Conservation (phyloP, 495 filamentous ascomycete genomes). For the Friedmanniomyces simplex region DNA sequence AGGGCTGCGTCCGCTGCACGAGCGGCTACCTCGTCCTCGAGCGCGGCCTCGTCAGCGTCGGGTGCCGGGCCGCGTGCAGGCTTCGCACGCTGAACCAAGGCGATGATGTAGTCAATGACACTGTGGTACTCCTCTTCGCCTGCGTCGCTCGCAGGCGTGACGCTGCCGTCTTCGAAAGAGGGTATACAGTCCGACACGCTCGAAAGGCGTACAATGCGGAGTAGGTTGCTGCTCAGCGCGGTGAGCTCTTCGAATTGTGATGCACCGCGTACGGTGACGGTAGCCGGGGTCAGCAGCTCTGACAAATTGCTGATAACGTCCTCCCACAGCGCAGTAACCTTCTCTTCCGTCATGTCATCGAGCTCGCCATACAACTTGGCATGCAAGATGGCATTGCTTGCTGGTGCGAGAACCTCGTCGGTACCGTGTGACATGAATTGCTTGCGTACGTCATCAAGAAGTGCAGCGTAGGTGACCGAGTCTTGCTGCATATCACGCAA, state of each 20-base stretch:
- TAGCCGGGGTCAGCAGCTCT: conserved; percentile 53
- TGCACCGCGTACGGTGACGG: conserved; percentile 51
- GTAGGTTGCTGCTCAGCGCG: conserved; percentile 67
- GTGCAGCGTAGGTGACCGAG: conserved; percentile 62
- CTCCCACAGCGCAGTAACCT: conserved; percentile 76
- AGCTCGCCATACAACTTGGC: conserved; percentile 78
- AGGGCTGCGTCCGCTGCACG: conserved; percentile 61
- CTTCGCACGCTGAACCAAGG: conserved; percentile 55
- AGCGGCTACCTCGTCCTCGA: conserved; percentile 65
- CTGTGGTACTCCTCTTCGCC: conserved; percentile 13
- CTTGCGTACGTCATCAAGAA: conserved; percentile 85
- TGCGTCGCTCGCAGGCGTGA: conserved; percentile 21
- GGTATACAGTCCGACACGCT: conserved; percentile 65
- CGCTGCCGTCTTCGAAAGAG: conserved; percentile 55
- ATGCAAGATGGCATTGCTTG: conserved; percentile 69
- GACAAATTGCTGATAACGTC: conserved; percentile 60
- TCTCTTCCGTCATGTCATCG: conserved; percentile 70
- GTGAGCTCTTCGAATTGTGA: conserved; percentile 51
- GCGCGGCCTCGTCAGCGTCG: conserved; percentile 43
- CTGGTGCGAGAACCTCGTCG: conserved; percentile 73
- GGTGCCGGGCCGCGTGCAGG: conserved; percentile 47
- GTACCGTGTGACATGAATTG: conserved; percentile 89
- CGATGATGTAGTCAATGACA: conserved; percentile 53
- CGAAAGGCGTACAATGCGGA: conserved; percentile 73
- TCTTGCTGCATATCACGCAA: conserved; percentile 86